Conservation (phyloP, 345 rosid species). For the Hypericum perforatum region DNA sequence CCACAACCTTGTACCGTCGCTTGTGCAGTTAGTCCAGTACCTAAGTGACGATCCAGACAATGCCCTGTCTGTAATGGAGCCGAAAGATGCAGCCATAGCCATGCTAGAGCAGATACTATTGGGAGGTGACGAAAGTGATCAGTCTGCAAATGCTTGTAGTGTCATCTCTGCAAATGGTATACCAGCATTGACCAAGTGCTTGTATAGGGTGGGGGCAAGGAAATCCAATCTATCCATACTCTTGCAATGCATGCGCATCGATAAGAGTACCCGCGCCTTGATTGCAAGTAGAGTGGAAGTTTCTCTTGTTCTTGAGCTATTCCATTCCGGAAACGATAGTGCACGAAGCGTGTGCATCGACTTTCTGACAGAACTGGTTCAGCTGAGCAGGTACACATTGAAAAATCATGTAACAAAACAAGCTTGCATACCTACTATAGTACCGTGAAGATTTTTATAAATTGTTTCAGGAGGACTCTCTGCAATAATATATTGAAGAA, state of each 20-base stretch:
- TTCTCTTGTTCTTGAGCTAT: constrained; percentile 43
- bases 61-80: constrained; percentile 33
- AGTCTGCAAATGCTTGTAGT: constrained; percentile 27
- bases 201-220: constrained; percentile 38
- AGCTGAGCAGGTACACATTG: constrained; percentile 36
- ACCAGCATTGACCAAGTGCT: constrained; percentile 38
- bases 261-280: constrained; percentile 38
- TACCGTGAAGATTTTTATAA: constrained; percentile 1
- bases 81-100: constrained; percentile 44
- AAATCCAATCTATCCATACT: constrained; percentile 39
- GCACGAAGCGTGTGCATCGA: constrained; percentile 42
- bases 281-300: constrained; percentile 39
- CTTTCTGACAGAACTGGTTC: constrained; percentile 46
- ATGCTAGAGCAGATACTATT: constrained; percentile 52
- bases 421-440: no score
- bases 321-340: constrained; percentile 44
- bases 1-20: constrained; percentile 43
- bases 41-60: constrained; percentile 29
- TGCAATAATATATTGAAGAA: constrained; percentile 42
- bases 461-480: constrained; percentile 35
- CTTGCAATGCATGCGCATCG: constrained; percentile 42
- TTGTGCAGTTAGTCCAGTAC: constrained; percentile 33
- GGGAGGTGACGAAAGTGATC: constrained; percentile 40
- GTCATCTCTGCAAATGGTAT: constrained; percentile 42
- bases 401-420: no score